Evolutionary conservation across 176 grass and related monocot genomes (phyloP), one percentile per base, ranked within the genome.

Genomic region (Urochloa ruziziensis): DNA sequence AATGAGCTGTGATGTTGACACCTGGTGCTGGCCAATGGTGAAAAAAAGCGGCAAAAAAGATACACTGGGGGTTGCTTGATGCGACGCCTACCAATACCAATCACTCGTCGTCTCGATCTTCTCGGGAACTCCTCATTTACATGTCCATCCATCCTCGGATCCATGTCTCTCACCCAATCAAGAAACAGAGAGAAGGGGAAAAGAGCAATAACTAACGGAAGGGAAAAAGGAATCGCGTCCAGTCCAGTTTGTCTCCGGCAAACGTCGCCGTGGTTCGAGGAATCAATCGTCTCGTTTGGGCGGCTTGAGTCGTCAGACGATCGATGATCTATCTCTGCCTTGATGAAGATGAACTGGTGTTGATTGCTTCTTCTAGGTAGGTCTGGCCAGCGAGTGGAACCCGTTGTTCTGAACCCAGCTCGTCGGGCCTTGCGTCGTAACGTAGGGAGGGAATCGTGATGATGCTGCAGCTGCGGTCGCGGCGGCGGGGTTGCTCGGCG

Each of bases 391-490:
- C 43, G 90, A 89, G 36, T 94, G 90, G 85, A 94, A 94, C 10
- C 92, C 92, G 75, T 94, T 97, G 87, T 82, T 83, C 88, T 91
- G 91, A 79, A 86, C 81, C 96, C 91, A 91, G 78, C 67, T 70
- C 58, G 87, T 63, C 76, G 89, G 82, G 76, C 82, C 69, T 75
- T 83, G 91, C 86, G 78, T 80, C 40, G 86, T 86, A 51, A 86
- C 83, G 59, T 88, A 94, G 82, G 89, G 93, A 62, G 89, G 93
- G 96, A 98, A 98, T 98, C 96, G 91, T 98, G 96, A 98, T 98
- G 96, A 98, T 95, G 96, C 96, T 98, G 96, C 96, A 77, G 93
- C 83, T 70, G 91, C 82, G 2, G 86, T 63, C n/a, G 89, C 81
- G 28, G 81, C 70, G 49, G 86, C 10, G 24, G 90, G 60, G 68